Conservation (phyloP, 176 grass and related monocot species). For the Alloteropsis semialata region DNA sequence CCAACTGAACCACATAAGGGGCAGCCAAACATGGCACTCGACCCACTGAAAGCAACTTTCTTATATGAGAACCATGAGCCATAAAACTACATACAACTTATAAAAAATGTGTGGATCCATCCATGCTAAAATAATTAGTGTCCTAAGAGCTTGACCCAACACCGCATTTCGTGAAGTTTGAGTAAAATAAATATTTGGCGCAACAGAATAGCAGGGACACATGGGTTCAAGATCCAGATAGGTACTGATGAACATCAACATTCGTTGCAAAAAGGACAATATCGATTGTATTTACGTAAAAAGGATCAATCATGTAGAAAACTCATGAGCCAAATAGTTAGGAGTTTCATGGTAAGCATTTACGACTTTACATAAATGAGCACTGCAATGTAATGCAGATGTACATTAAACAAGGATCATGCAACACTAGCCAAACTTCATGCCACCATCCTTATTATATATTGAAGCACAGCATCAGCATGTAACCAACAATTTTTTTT, state of each 20-base stretch:
- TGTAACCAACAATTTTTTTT: too few species aligned
- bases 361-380: background rate
- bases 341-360: background rate
- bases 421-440: background rate
- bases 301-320: background rate
- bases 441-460: background rate
- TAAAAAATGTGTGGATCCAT: background rate
- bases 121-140: background rate
- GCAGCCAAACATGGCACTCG: background rate
- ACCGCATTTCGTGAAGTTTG: background rate
- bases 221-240: background rate
- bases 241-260: background rate
- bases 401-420: background rate
- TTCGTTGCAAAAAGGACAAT: background rate
- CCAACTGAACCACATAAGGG: background rate
- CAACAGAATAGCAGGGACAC: background rate
- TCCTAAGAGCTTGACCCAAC: background rate
- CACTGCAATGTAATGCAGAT: background rate
- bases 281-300: background rate
- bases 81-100: background rate
- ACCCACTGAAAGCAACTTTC: background rate
- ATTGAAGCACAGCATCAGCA: background rate
- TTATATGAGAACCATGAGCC: conserved; percentile 6
- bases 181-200: background rate
- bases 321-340: background rate